Conservation (phyloP, 2,329 filamentous ascomycete genomes). For the Fusarium sp. region DNA sequence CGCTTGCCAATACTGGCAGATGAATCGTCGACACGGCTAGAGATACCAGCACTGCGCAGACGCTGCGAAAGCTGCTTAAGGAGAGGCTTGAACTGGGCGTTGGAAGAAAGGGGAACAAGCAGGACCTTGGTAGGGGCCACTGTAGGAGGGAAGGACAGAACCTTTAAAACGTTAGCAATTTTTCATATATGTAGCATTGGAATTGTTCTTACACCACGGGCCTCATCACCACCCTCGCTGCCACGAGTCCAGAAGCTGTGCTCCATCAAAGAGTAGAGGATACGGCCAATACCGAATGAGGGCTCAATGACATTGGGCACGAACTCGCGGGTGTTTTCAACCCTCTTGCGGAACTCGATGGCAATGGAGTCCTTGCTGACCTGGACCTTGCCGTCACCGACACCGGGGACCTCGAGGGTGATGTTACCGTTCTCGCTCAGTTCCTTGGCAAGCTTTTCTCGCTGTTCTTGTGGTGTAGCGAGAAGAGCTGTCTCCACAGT, state of each 20-base stretch:
- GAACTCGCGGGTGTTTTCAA: slow-evolving; percentile 89
- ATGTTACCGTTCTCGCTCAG: slow-evolving; percentile 81
- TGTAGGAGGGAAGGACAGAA: slow-evolving; percentile 67
- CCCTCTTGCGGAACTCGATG: slow-evolving; percentile 85
- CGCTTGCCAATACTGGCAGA: slow-evolving; percentile 94
- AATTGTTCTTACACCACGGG: slow-evolving; percentile 83
- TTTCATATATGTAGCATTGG: not conserved
- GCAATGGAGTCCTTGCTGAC: slow-evolving; percentile 82
- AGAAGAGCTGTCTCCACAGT: slow-evolving; percentile 83
- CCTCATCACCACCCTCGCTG: slow-evolving; percentile 72
- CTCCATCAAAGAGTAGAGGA: slow-evolving; percentile 92
- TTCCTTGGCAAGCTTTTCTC: slow-evolving; percentile 81
- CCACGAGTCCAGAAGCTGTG: slow-evolving; percentile 93
- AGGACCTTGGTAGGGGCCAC: slow-evolving; percentile 97
- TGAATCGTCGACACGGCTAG: slow-evolving; percentile 89
- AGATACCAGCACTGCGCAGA: slow-evolving; percentile 81
- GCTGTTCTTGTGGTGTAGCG: slow-evolving; percentile 81
- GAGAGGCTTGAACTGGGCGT: slow-evolving; percentile 83
- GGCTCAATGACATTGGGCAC: slow-evolving; percentile 97
- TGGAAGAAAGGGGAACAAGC: slow-evolving; percentile 87
- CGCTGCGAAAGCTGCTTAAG: slow-evolving; percentile 78
- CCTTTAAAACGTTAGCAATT: slow-evolving; percentile 53
- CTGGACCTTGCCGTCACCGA: slow-evolving; percentile 79
- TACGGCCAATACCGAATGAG: slow-evolving; percentile 96
- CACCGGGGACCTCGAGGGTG: slow-evolving; percentile 76